These are phyloP conservation scores for Collybiopsis confluens DNA, from an alignment of 768 basidiomycete species.

Conservation along the genomic window DNA sequence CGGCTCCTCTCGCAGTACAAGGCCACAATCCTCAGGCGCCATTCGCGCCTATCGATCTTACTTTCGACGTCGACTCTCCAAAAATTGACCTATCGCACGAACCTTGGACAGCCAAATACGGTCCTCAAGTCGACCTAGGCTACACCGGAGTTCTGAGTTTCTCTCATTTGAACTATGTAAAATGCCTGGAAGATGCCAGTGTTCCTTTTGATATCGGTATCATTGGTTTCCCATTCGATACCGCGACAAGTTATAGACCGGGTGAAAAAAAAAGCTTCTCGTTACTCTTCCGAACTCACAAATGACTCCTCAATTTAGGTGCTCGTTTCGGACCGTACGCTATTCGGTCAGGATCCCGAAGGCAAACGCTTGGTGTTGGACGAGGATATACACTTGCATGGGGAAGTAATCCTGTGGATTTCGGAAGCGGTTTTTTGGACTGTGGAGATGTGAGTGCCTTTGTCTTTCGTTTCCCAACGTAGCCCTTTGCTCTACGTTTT, in stretches of 20 bases:
- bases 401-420: constrained; percentile 46
- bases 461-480: too few relatives aligned
- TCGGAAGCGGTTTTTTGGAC: constrained; percentile 47
- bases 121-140: constrained; percentile 45
- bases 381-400: constrained; percentile 53
- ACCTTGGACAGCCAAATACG: constrained; percentile 53
- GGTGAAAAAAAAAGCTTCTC: constrained; percentile 12
- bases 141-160: constrained; percentile 64
- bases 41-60: not conserved
- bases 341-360: constrained; percentile 55
- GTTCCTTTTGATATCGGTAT: constrained; percentile 55
- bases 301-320: constrained; percentile 23
- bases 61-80: not conserved
- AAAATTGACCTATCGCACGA: constrained; percentile 13
- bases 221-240: constrained; percentile 63
- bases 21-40: not conserved
- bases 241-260: constrained; percentile 41
- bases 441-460: constrained; percentile 55
- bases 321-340: constrained; percentile 70
- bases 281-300: not conserved
- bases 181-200: constrained; percentile 46
- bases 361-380: constrained; percentile 29
- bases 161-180: constrained; percentile 57
- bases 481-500: too few relatives aligned
- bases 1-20: too few relatives aligned